Evolutionary conservation across 176 grass and related monocot genomes (phyloP), one percentile per base, ranked within the genome.

Genomic region (Triticum monococcum): DNA sequence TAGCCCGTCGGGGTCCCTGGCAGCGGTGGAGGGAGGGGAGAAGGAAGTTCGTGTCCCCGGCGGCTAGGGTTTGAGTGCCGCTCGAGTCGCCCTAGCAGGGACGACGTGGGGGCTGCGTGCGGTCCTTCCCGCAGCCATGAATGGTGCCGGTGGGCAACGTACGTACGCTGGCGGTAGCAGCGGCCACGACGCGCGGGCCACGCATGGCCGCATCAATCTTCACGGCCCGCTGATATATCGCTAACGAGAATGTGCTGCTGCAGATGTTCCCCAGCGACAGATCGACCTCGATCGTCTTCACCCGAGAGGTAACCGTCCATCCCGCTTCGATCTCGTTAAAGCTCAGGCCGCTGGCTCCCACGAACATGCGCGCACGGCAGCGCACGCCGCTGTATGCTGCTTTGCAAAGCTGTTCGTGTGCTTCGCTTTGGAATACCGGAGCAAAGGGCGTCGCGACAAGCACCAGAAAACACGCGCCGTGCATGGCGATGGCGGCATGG

Each of bases 391-490:
- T 9, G 8, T 22, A 30, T 30, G 72, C 8, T 74, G 40, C 38
- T 74, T 48, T 74, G 40, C 71, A 75, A 50, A 50, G 24, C 72
- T 30, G 41, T 43, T 1, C 0, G 54, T 75, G 5, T 22, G 38
- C 72, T 75, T 5, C 36, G 72, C 28, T 26, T 72, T 43, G 30
- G 81, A 89, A 80, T 79, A 26, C n/a, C 81, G 41, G 23, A 0
- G 74, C 80, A 83, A 86, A 79, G 75, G 24, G 74, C 79, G 84
- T 83, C 74, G 84, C 84, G 89, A 90, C 89, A 90, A 90, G 7
- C 66, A 25, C 56, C 5, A 64, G 9, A 37, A n/a, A 16, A 87
- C 89, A 79, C 5, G 72, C 40, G 13, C 68, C 76, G 57, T 6
- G 5, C 12, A 0, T 45, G 9, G 23, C 64, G 48, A 0, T 48